phyloP scores from a whole-genome alignment of 2,329 filamentous ascomycete species.

The Onygenales sp. region DNA sequence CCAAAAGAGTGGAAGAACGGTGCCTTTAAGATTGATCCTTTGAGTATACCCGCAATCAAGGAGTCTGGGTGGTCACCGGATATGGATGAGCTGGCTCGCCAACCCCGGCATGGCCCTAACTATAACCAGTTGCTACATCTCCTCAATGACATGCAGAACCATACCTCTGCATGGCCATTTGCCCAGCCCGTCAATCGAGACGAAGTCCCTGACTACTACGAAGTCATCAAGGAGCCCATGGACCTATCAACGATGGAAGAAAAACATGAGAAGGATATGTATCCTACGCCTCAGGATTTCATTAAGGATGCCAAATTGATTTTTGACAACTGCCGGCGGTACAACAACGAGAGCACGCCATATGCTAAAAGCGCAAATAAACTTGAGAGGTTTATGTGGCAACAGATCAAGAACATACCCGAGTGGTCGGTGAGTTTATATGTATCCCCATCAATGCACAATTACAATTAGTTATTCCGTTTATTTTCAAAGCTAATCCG shows the following conservation, averaged over 20 bases:
- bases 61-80: conserved; percentile 91
- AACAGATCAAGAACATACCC: conserved; percentile 79
- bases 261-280: conserved; percentile 88
- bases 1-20: conserved; percentile 79
- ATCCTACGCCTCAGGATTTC: conserved; percentile 85
- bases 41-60: conserved; percentile 79
- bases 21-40: conserved; percentile 66
- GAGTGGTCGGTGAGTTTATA: conserved; percentile 63
- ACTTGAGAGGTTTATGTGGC: conserved; percentile 91
- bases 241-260: conserved; percentile 91
- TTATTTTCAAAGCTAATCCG: conserved; percentile 5
- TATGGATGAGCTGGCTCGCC: conserved; percentile 93
- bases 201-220: conserved; percentile 97
- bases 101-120: conserved; percentile 90
- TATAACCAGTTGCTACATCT: conserved; percentile 90
- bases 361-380: conserved; percentile 95
- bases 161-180: conserved; percentile 90
- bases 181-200: conserved; percentile 87
- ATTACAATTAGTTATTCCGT: neutral
- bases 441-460: neutral
- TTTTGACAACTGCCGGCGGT: conserved; percentile 89
- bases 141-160: conserved; percentile 91
- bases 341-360: conserved; percentile 90
- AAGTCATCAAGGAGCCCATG: conserved; percentile 97
- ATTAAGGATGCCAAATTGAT: conserved; percentile 79